These are phyloP conservation scores for Macrocybe gigantea DNA, from an alignment of 768 basidiomycete species.

Conservation along the genomic window DNA sequence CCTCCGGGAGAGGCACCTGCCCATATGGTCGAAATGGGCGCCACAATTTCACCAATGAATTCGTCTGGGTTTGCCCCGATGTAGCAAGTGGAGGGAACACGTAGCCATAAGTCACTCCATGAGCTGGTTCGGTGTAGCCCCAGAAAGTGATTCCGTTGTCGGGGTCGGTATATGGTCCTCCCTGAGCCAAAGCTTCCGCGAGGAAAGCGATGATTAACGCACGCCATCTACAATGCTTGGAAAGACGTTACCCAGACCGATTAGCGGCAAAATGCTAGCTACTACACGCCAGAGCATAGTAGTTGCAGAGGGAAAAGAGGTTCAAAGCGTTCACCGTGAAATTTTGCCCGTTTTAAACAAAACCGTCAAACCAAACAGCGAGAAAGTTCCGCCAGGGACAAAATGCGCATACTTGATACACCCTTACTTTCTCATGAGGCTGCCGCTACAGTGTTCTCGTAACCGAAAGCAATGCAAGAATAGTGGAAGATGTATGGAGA, in stretches of 20 bases:
- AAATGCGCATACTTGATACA: too few relatives aligned
- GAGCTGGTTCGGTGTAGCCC: conserved; percentile 36
- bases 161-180: conserved; percentile 34
- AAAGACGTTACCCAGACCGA: conserved; percentile 31
- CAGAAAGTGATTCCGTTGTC: conserved; percentile 52
- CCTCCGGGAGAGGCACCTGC: conserved; percentile 48
- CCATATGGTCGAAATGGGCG: conserved; percentile 51
- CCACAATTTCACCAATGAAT: conserved; percentile 59
- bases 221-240: neutral
- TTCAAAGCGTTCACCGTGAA: too few relatives aligned
- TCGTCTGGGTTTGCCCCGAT: conserved; percentile 31
- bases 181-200: conserved; percentile 32
- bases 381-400: too few relatives aligned
- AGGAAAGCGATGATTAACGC: conserved; percentile 22
- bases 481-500: too few relatives aligned
- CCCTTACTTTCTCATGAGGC: too few relatives aligned
- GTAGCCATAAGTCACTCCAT: conserved; percentile 40
- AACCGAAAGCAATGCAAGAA: too few relatives aligned
- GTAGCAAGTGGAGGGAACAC: conserved; percentile 42
- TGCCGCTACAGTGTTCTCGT: too few relatives aligned
- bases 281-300: conserved; percentile 26
- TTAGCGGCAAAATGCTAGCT: conserved; percentile 31
- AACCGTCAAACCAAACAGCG: neutral
- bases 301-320: conserved; percentile 9
- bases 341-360: too few relatives aligned